Conservation (phyloP, 1,284 basidiomycete species). For the Ceratobasidium sp. region DNA sequence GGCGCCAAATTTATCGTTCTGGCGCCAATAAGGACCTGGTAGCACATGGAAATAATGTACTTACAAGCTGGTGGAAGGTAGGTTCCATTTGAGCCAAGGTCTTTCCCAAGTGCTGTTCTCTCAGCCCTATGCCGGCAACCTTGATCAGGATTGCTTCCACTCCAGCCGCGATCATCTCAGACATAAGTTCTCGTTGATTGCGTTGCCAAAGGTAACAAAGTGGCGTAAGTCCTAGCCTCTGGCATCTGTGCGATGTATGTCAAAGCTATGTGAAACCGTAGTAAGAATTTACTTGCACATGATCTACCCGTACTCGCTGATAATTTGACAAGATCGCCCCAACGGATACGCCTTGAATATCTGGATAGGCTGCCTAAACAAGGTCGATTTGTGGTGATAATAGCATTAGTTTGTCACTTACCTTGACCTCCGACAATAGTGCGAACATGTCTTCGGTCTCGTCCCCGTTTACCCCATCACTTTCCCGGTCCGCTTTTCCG, state of each 20-base stretch:
- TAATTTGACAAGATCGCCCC: slow-evolving; percentile 98
- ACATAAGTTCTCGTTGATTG: slow-evolving; percentile 80
- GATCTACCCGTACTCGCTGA: slow-evolving; percentile 94
- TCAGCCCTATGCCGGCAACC: slow-evolving; percentile 92
- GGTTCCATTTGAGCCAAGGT: slow-evolving; percentile 76
- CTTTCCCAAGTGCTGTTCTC: slow-evolving; percentile 77
- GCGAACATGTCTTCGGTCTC: slow-evolving; percentile 94
- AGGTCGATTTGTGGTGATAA: slow-evolving; percentile 16
- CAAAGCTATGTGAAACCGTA: neutral
- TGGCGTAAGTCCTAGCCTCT: slow-evolving; percentile 78
- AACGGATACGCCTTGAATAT: slow-evolving; percentile 85
- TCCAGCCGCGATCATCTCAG: slow-evolving; percentile 83
- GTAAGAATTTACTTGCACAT: slow-evolving; percentile 68
- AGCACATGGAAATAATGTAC: slow-evolving; percentile 45
- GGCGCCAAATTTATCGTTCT: slow-evolving; percentile 84
- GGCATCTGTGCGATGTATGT: slow-evolving; percentile 60
- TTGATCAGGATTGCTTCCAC: slow-evolving; percentile 91
- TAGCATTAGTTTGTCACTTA: slow-evolving; percentile 49
- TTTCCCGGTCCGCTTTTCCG: slow-evolving; percentile 47
- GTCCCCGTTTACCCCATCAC: slow-evolving; percentile 70
- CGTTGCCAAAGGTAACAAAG: slow-evolving; percentile 95
- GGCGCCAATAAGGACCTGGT: slow-evolving; percentile 30
- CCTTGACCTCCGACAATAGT: slow-evolving; percentile 81
- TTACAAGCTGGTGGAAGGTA: slow-evolving; percentile 74
- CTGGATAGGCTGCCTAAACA: slow-evolving; percentile 74